Evolutionary conservation across 2,329 filamentous ascomycete species (phyloP).

Genomic region (Knufia fluminis): DNA sequence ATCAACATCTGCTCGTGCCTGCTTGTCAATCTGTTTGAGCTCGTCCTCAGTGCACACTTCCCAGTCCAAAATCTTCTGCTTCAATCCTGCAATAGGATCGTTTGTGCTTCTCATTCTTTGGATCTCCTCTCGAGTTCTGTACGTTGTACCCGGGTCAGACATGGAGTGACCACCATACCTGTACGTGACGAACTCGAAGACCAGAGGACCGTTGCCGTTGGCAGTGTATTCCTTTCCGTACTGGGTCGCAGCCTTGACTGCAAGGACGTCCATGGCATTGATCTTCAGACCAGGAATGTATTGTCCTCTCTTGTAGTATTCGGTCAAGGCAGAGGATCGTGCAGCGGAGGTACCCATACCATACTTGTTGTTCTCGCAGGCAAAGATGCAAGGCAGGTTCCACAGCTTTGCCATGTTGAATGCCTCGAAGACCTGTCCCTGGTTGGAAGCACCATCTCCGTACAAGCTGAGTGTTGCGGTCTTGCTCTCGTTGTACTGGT

Average conservation of each 20-base stretch:
- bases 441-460: slow-evolving; percentile 96
- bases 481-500: slow-evolving; percentile 84
- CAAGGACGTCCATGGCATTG: slow-evolving; percentile 98
- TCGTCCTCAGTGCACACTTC: slow-evolving; percentile 83
- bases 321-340: slow-evolving; percentile 88
- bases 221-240: slow-evolving; percentile 84
- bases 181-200: slow-evolving; percentile 99
- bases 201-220: slow-evolving; percentile 79
- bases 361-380: slow-evolving; percentile 99
- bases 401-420: slow-evolving; percentile 99
- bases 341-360: slow-evolving; percentile 97
- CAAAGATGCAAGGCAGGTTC: slow-evolving; percentile 91
- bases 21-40: slow-evolving; percentile 92
- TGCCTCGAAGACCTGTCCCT: slow-evolving; percentile 98
- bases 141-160: slow-evolving; percentile 98
- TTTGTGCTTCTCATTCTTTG: slow-evolving; percentile 99
- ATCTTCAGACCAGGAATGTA: slow-evolving; percentile 99
- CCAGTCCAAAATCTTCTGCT: slow-evolving; percentile 98
- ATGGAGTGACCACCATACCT: slow-evolving; percentile 99
- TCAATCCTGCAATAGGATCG: slow-evolving; percentile 94
- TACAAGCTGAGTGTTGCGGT: slow-evolving; percentile 85
- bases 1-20: slow-evolving; percentile 75
- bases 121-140: slow-evolving; percentile 98
- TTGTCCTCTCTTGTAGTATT: slow-evolving; percentile 99
- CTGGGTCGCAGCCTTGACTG: slow-evolving; percentile 90